Evolutionary conservation across 805 yeast species (phyloP).

Genomic region (Ogataea kodamae): DNA sequence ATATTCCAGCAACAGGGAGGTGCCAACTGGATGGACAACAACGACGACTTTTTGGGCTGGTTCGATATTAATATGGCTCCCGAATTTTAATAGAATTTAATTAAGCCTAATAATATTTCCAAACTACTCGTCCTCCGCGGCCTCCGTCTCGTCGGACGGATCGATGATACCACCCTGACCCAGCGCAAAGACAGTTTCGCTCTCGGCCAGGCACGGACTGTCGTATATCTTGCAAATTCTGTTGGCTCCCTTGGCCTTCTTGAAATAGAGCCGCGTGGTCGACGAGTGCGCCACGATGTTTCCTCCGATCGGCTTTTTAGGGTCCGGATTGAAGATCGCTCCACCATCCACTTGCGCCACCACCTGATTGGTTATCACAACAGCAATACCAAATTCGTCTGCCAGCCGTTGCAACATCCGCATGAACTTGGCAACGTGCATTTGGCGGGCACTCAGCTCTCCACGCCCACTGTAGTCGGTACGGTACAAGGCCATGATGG

Average conservation of each 20-base stretch:
- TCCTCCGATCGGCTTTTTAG: conserved; percentile 98
- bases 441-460: conserved; percentile 90
- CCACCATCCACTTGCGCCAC: conserved; percentile 98
- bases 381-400: conserved; percentile 97
- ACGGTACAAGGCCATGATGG: conserved; percentile 93
- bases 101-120: conserved; percentile 1
- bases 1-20: conserved; percentile 82
- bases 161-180: conserved; percentile 97
- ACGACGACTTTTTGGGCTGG: conserved; percentile 92
- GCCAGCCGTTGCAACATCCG: conserved; percentile 88
- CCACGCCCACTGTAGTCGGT: conserved; percentile 96
- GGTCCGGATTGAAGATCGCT: conserved; percentile 84
- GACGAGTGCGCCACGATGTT: conserved; percentile 96
- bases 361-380: conserved; percentile 92
- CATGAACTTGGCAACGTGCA: conserved; percentile 91
- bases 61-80: conserved; percentile 78
- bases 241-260: conserved; percentile 88
- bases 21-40: conserved; percentile 79
- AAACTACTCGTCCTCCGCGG: conserved; percentile 42
- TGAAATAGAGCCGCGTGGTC: conserved; percentile 85
- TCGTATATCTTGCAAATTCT: conserved; percentile 94
- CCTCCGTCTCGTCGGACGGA: conserved; percentile 51
- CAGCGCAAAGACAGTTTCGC: conserved; percentile 92
- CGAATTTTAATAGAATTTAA: conserved; percentile 39
- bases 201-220: conserved; percentile 94